phyloP scores from a whole-genome alignment of 2,329 filamentous ascomycete genomes.

The Botrytis medusae region DNA sequence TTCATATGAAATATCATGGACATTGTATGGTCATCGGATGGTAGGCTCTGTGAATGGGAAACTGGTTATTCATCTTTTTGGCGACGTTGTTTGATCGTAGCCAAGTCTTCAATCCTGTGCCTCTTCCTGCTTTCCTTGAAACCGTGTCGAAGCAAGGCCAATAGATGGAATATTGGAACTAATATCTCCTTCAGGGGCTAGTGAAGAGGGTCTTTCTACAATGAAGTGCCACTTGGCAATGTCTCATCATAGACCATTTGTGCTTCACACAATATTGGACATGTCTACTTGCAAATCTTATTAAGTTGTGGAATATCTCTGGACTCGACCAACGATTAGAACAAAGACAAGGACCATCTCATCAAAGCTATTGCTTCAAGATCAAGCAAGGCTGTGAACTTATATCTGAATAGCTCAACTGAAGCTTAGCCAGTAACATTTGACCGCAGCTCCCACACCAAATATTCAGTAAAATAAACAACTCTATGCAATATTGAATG shows the following conservation, averaged over 20 bases:
- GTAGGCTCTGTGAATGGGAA: background rate
- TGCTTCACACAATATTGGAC: background rate
- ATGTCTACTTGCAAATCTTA: background rate
- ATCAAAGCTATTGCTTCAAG: background rate
- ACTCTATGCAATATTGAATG: background rate
- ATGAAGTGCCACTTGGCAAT: background rate
- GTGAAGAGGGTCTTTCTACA: background rate
- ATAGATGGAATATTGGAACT: background rate
- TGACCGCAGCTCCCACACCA: background rate
- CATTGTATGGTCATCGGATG: background rate
- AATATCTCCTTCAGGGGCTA: background rate
- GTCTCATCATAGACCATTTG: background rate
- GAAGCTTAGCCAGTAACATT: background rate
- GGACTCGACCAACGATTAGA: background rate
- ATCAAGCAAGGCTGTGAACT: background rate
- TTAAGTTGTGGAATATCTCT: background rate
- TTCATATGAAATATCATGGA: background rate
- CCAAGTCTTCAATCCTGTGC: background rate
- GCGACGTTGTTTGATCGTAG: background rate
- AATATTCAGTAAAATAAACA: background rate
- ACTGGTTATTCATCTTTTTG: background rate
- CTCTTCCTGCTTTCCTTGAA: background rate
- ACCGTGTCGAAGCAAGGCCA: background rate
- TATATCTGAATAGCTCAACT: background rate
- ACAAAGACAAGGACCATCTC: background rate